Base-by-base conservation (phyloP, 352 stramenopile genomes). In the Globisporangium nodosum region DNA sequence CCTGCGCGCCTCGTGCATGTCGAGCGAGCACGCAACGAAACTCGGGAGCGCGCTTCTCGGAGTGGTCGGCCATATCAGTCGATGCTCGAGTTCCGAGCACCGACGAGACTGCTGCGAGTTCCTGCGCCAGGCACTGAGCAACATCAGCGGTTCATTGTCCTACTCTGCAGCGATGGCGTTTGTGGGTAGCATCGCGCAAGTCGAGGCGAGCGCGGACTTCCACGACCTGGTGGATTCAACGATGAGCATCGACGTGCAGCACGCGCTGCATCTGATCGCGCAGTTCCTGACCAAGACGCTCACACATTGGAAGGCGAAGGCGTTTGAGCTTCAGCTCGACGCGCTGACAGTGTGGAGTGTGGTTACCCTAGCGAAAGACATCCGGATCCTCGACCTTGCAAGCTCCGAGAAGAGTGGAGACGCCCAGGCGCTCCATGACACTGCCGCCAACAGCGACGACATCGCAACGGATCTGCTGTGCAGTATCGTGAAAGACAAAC, bases 311-410 rank as follows among this genome's bases (percentile, higher is more conserved):
- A 75, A 77, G 54, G 18, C 21, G 8, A 51, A 63, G 18, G 30
- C 42, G 0, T 45, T 62, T 37, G 53, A 51, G 3, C 62, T 85
- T 24, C 52, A 42, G 24, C 57, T 85, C 15, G 71, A 82, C 65
- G 64, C 66, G 4, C 69, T 81, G 63, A 53, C 73, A n/a, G 33
- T 79, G 9, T 61, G 71, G 52, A 72, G 54, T 47, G 21, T 82
- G 7, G 70, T 85, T 12, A 56, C 81, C 18, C 58, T 82, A 12
- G 66, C 78, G 13, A 85, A 85, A 54, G 64, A 85, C 53, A 61
- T 77, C 1, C 65, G 72, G 12, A 66, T 85, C 6, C 58, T 85
- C 5, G 47, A 60, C n/a, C 57, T 37, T 6, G 24, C 39, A 46
- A 58, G 52, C 21, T 5, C 11, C 0, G 45, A 16, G 6, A 24